Evolutionary conservation across 2,329 filamentous ascomycete genomes (phyloP), one percentile per base, ranked within the genome.

Genomic region (Ascochyta viciae-villosae): DNA sequence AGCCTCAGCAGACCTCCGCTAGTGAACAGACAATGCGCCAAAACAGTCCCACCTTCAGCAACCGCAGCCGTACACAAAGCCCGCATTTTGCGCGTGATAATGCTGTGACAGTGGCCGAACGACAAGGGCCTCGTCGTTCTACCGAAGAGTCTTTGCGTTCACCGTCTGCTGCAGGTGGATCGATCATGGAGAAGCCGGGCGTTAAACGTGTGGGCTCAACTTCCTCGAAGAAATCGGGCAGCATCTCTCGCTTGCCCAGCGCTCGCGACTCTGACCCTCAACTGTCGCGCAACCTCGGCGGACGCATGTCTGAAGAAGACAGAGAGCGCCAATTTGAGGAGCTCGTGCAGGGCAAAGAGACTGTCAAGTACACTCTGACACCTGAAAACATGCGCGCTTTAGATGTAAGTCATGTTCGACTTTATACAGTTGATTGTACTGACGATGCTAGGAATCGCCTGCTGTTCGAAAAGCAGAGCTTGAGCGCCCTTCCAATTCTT

Each of bases 361-460:
- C 80, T 5, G 77, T 82, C 22, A 82, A 82, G 63, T 81, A 79
- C 65, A 82, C 80, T 6, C 67, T 82, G 49, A 82, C 80, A 12
- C 80, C 80, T 22, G 74, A 80, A 50, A 76, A 68, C 42, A 77
- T 82, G 64, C 76, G 79, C 38, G 79, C 78, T 50, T 59, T 73
- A 16, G 74, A 78, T 51, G 79, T 79, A 66, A 76, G 78, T 76
- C 19, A 39, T 6, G 16, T 34, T 5, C 29, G 3, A 16, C 24
- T 12, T 29, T 31, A 19, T 35, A 35, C 15, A 6, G 1, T 24
- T 4, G 22, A 15, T 3, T 12, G 6, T 34, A 52, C 35, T 60
- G 38, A 58, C 60, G 43, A 71, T 39, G 12, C 4, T 34, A 72
- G 68, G 67, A 70, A 40, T 49, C 62, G 7, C 63, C 65, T 23